Conservation (phyloP, 805 yeast genomes). For the Suhomyces xylopsoci region DNA sequence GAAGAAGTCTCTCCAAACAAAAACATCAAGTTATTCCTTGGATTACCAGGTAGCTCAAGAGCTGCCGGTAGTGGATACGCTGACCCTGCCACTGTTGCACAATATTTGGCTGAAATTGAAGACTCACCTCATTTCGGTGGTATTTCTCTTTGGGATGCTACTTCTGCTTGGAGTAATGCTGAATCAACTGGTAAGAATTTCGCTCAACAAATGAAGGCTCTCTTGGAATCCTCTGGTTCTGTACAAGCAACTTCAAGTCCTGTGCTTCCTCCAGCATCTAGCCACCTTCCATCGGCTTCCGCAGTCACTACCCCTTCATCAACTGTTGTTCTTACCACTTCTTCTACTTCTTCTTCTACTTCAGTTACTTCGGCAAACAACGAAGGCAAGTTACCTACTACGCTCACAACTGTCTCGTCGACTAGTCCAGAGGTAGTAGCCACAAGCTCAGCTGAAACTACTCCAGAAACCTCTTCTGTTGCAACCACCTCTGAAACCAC, state of each 20-base stretch:
- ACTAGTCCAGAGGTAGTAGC: constrained; percentile 2
- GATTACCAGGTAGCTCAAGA: constrained; percentile 58
- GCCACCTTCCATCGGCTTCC: neutral
- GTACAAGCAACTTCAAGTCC: constrained; percentile 1
- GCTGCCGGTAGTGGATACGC: constrained; percentile 57
- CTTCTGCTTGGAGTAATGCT: constrained; percentile 22
- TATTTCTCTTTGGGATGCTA: constrained; percentile 36
- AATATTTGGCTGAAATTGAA: constrained; percentile 13
- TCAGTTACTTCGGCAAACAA: neutral
- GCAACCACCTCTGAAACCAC: neutral
- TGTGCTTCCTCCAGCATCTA: neutral
- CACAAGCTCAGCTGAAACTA: constrained; percentile 3
- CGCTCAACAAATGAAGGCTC: constrained; percentile 17
- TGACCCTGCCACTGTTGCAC: constrained; percentile 15
- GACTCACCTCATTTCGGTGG: constrained; percentile 32
- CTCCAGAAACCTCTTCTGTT: neutral
- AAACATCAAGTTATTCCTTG: constrained; percentile 66
- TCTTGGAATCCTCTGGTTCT: constrained; percentile 8
- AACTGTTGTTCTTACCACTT: constrained; percentile 2
- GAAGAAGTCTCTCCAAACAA: constrained; percentile 57
- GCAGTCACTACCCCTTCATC: constrained; percentile 4
- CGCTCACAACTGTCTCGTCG: constrained; percentile 9
- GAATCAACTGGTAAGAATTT: constrained; percentile 12
- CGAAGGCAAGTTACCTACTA: constrained; percentile 3
- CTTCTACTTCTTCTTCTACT: constrained; percentile 2